Evolutionary conservation across 768 basidiomycete species (phyloP).

Genomic region (Amanita rubescens): DNA sequence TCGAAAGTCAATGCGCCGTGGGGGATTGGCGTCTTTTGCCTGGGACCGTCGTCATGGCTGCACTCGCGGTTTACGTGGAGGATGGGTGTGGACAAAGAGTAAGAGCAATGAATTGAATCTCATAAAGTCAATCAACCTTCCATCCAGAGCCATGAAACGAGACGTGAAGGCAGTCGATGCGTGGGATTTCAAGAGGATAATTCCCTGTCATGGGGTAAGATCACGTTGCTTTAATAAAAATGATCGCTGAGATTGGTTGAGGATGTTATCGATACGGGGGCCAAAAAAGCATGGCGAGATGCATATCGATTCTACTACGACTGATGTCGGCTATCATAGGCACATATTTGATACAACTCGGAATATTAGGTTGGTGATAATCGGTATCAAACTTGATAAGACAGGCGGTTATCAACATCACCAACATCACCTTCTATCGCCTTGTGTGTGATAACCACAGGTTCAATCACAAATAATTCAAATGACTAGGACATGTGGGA

Average conservation of each 20-base stretch:
- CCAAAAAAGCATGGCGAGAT: slow-evolving; percentile 46
- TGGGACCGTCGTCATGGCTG: slow-evolving; percentile 31
- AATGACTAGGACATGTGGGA: background rate
- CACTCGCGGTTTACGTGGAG: slow-evolving; percentile 27
- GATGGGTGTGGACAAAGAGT: slow-evolving; percentile 31
- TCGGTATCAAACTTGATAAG: background rate
- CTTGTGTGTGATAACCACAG: background rate
- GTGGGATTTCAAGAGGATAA: slow-evolving; percentile 73
- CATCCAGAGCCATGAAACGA: slow-evolving; percentile 40
- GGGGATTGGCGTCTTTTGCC: slow-evolving; percentile 17
- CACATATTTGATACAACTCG: background rate
- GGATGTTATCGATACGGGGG: slow-evolving; percentile 59
- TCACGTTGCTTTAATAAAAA: background rate
- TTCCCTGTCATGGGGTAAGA: slow-evolving; percentile 58
- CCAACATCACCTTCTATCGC: too few species aligned
- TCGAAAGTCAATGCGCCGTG: slow-evolving; percentile 29
- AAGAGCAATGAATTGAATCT: slow-evolving; percentile 11
- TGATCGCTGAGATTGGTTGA: slow-evolving; percentile 7
- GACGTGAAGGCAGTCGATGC: slow-evolving; percentile 56
- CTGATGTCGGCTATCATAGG: background rate
- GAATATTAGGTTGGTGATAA: background rate
- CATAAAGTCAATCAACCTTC: background rate
- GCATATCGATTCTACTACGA: slow-evolving; percentile 27
- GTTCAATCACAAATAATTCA: background rate
- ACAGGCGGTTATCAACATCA: background rate